Evolutionary conservation across 345 rosid genomes (phyloP).

Genomic region (Adansonia digitata): DNA sequence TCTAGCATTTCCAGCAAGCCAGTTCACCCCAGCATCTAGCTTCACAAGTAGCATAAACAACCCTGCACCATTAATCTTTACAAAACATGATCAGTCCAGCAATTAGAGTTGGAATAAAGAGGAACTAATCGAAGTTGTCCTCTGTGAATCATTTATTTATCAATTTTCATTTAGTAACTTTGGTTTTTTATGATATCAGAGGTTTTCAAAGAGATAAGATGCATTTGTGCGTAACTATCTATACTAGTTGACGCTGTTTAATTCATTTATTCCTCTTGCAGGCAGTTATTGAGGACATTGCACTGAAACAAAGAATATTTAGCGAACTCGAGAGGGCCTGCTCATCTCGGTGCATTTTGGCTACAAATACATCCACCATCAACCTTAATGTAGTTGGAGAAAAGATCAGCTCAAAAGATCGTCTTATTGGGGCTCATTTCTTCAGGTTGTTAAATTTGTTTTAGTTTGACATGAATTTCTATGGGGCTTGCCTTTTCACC

Average conservation of each 20-base stretch:
- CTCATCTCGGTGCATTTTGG: conserved; percentile 83
- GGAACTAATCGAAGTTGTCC: not conserved
- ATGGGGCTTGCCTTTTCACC: not conserved
- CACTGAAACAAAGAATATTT: conserved; percentile 79
- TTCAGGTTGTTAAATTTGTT: conserved; percentile 55
- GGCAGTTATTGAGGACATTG: conserved; percentile 83
- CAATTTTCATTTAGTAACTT: not conserved
- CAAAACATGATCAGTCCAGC: not conserved
- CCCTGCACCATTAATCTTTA: not conserved
- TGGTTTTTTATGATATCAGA: not conserved
- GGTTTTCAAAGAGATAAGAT: not conserved
- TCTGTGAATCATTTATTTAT: not conserved
- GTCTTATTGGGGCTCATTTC: conserved; percentile 92
- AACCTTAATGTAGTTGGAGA: conserved; percentile 73
- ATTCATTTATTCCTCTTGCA: conserved; percentile 30
- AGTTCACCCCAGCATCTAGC: not conserved
- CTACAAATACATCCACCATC: conserved; percentile 84
- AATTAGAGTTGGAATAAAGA: not conserved
- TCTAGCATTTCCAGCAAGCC: not conserved
- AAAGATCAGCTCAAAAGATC: conserved; percentile 72
- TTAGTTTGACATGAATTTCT: not conserved
- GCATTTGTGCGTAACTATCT: not conserved
- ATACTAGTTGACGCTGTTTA: not conserved
- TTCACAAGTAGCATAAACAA: not conserved
- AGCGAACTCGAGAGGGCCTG: conserved; percentile 75